A percentile compares a stretch with the other conserved stretches of the same genome.
These are phyloP conservation scores for Wickerhamiella sorbophila DNA, from an alignment of 805 yeast species.

Conservation along the genomic window DNA sequence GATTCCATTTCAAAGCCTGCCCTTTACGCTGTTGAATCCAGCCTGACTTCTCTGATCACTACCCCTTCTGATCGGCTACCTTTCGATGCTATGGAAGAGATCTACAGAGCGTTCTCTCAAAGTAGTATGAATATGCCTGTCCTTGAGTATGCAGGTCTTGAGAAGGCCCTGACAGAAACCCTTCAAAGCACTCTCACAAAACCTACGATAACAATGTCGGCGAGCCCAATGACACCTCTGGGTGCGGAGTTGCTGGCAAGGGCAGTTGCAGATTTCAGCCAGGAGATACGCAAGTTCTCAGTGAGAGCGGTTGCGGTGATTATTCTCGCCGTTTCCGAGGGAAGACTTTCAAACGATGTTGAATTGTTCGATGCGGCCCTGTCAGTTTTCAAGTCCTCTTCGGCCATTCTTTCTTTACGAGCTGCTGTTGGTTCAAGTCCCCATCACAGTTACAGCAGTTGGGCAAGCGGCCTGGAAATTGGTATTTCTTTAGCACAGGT, in stretches of 20 bases:
- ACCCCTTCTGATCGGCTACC: not conserved
- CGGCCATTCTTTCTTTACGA: conserved; percentile 4
- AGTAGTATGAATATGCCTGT: not conserved
- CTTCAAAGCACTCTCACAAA: not conserved
- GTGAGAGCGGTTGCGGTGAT: conserved; percentile 5
- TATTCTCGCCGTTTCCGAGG: conserved; percentile 14
- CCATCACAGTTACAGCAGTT: not conserved
- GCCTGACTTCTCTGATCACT: not conserved
- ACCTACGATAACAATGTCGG: not conserved
- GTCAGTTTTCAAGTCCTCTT: conserved; percentile 3
- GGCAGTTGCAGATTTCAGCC: conserved; percentile 9
- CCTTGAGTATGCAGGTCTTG: not conserved
- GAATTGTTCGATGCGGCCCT: conserved; percentile 3
- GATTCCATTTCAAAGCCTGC: not conserved
- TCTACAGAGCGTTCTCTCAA: not conserved
- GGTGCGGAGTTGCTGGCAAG: conserved; percentile 12
- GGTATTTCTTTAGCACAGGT: conserved; percentile 1
- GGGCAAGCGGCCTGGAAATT: not conserved
- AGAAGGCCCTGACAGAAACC: not conserved
- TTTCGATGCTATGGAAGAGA: not conserved
- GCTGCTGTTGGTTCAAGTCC: not conserved
- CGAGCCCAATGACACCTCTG: conserved; percentile 2
- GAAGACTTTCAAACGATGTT: conserved; percentile 10
- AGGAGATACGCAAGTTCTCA: conserved; percentile 6
- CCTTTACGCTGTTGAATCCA: not conserved